phyloP scores from a whole-genome alignment of 2,329 filamentous ascomycete species.

The Polychaeton citri region DNA sequence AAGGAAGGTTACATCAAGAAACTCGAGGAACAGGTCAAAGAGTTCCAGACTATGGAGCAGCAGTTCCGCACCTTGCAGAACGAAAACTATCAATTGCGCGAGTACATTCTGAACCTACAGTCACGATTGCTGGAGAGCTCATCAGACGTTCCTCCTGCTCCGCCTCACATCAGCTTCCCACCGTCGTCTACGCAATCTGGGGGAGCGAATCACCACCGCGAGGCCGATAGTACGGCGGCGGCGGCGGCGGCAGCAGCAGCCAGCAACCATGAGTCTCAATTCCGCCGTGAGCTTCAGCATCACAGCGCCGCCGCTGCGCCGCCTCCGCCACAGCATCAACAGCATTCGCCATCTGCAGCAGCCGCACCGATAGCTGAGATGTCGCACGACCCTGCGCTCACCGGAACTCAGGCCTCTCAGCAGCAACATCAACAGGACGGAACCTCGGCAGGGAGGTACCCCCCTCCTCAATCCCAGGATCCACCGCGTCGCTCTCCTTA shows the following conservation, averaged over 20 bases:
- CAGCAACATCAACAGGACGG: neutral
- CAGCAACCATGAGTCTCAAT: neutral
- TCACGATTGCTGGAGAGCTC: constrained; percentile 70
- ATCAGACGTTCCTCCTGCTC: constrained; percentile 72
- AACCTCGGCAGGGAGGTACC: neutral
- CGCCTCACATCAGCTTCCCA: constrained; percentile 47
- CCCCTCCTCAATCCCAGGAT: neutral
- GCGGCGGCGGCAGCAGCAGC: no score
- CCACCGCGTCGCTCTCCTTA: constrained; percentile 14
- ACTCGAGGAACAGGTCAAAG: constrained; percentile 83
- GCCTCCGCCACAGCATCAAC: neutral
- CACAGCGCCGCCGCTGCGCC: neutral
- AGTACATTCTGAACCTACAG: constrained; percentile 87
- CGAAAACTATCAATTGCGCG: constrained; percentile 81
- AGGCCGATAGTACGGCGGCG: neutral
- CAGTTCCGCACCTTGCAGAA: constrained; percentile 67
- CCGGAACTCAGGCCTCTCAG: neutral
- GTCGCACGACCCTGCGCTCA: constrained; percentile 8
- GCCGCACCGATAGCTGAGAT: constrained; percentile 7
- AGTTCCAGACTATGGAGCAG: constrained; percentile 61
- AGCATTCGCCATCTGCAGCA: constrained; percentile 1
- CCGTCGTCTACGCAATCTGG: neutral
- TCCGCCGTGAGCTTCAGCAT: neutral
- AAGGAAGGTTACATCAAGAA: constrained; percentile 99
- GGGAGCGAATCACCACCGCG: neutral